Evolutionary conservation across 257 asterid species (phyloP).

Genomic region (Scutellaria barbata): DNA sequence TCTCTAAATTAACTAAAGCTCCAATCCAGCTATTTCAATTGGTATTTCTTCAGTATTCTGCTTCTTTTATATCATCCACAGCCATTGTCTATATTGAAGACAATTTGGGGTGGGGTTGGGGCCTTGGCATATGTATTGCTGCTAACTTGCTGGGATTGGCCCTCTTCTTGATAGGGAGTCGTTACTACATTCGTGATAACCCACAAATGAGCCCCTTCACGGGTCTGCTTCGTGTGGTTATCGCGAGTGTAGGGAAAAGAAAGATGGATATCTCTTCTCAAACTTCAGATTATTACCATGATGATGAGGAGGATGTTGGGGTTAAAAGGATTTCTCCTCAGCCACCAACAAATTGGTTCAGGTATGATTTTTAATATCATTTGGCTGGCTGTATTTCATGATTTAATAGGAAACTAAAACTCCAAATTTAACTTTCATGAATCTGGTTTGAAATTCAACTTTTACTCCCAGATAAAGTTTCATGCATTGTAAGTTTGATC

Average conservation of each 20-base stretch:
- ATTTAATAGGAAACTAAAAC: no score
- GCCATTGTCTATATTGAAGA: slow-evolving; percentile 55
- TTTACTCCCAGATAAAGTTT: no score
- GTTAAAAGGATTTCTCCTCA: slow-evolving; percentile 9
- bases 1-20: slow-evolving; percentile 37
- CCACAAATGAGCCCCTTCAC: slow-evolving; percentile 50
- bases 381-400: no score
- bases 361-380: slow-evolving; percentile 30
- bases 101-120: slow-evolving; percentile 52
- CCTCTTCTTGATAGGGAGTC: slow-evolving; percentile 44
- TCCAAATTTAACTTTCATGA: no score
- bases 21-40: slow-evolving; percentile 46
- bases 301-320: slow-evolving; percentile 28
- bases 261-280: slow-evolving; percentile 17
- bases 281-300: slow-evolving; percentile 35
- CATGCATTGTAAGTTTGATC: no score
- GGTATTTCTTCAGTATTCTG: slow-evolving; percentile 48
- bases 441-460: no score
- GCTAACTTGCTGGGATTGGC: slow-evolving; percentile 37
- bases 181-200: slow-evolving; percentile 34
- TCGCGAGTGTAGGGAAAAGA: slow-evolving; percentile 52
- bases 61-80: slow-evolving; percentile 36
- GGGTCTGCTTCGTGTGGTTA: slow-evolving; percentile 43
- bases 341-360: slow-evolving; percentile 42
- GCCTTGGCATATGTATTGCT: slow-evolving; percentile 38